A percentile compares a stretch with the other conserved stretches of the same genome.
phyloP scores from a whole-genome alignment of 495 filamentous ascomycete genomes.

The Penicillium atrosanguineum region DNA sequence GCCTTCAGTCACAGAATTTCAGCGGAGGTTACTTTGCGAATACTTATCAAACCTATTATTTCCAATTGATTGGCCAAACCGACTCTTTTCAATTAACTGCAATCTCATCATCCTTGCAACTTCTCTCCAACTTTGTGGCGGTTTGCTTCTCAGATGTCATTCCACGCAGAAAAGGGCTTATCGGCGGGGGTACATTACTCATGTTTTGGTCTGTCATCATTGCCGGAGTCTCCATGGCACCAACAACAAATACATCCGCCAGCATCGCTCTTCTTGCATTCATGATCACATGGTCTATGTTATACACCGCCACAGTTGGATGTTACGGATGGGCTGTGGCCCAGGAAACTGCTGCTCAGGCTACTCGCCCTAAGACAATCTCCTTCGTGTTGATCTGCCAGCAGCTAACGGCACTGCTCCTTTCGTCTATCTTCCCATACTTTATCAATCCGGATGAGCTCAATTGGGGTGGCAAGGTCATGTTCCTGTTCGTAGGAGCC shows the following conservation, averaged over 20 bases:
- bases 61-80: conserved; percentile 12
- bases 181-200: conserved; percentile 11
- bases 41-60: conserved; percentile 17
- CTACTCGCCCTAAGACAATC: conserved; percentile 17
- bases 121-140: conserved; percentile 8
- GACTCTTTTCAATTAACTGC: conserved; percentile 15
- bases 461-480: conserved; percentile 59
- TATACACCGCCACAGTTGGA: conserved; percentile 52
- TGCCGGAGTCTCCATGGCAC: conserved; percentile 12
- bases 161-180: conserved; percentile 12
- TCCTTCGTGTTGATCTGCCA: conserved; percentile 13
- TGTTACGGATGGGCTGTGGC: conserved; percentile 61
- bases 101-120: conserved; percentile 11
- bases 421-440: conserved; percentile 61
- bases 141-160: conserved; percentile 12
- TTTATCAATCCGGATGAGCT: conserved; percentile 60
- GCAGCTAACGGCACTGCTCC: conserved; percentile 48
- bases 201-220: conserved; percentile 18
- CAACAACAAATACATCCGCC: conserved; percentile 8
- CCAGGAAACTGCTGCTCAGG: conserved; percentile 55
- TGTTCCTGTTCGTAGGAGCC: conserved; percentile 52
- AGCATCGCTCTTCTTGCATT: conserved; percentile 27
- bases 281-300: conserved; percentile 54
- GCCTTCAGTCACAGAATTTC: conserved; percentile 15
- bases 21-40: conserved; percentile 14